Evolutionary conservation across 2,329 filamentous ascomycete genomes (phyloP), one percentile per base, ranked within the genome.

Genomic region (Botrytis byssoidea): DNA sequence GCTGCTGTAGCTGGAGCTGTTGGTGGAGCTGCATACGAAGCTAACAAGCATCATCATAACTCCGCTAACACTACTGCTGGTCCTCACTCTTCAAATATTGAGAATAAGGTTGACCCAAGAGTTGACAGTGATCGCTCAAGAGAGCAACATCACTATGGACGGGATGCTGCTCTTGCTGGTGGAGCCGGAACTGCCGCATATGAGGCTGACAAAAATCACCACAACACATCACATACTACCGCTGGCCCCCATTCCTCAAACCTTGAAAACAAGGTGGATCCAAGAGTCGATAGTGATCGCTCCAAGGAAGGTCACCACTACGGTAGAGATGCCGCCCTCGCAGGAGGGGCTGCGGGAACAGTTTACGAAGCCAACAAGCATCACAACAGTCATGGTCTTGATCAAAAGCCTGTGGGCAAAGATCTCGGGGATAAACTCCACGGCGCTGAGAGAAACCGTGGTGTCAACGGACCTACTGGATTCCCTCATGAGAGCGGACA

Each of bases 51-150:
- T 32, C 29, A 48, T 9, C 57, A 67, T 29, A 44, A 46, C 69
- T 69, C 25, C 70, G 37, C 75, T 22, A 75, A 76, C 25, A 76
- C 75, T 22, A 82, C 77, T 16, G 77, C 79, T 37, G 83, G 83
- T 1, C 83, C 82, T 22, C 78, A 79, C 44, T 75, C 77, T 18
- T 82, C 82, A 29, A 83, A 83, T 35, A 48, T 81, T 9, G 79
- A 79, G 51, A 85, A 85, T 77, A 83, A 82, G 75, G 63, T 80
- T 8, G 83, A 85, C 70, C 83, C 83, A 48, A 75, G 81, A 61
- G 81, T 83, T n/a, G 80, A 84, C 73, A 59, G 51, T 4, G 59
- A 64, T 32, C 73, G 66, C 51, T 75, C 75, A 65, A 74, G 44
- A 59, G 29, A 74, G 71, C n/a, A 75, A 70, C 71, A 79, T 76